Conservation (phyloP, 2,329 filamentous ascomycete genomes). For the Cercospora beticola region DNA sequence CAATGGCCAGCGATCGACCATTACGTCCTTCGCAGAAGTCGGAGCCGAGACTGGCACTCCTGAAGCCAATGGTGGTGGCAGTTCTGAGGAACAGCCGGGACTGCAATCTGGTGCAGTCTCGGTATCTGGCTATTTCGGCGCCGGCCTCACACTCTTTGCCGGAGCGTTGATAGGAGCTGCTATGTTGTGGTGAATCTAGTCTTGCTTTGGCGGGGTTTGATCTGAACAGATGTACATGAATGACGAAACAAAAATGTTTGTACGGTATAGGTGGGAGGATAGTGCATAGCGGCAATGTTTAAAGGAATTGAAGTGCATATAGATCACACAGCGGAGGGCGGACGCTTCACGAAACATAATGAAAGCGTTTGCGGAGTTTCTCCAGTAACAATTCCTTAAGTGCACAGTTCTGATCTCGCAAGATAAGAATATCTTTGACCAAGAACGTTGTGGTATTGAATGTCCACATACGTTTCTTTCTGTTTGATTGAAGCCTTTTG, state of each 20-base stretch:
- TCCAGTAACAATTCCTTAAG: neutral
- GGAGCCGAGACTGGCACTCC: slow-evolving; percentile 30
- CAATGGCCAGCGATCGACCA: slow-evolving; percentile 40
- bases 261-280: neutral
- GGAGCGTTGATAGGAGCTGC: slow-evolving; percentile 39
- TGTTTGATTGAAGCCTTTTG: neutral
- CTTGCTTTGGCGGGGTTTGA: neutral
- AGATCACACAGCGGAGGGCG: neutral
- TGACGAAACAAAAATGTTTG: neutral
- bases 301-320: neutral
- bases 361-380: neutral
- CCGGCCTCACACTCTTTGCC: slow-evolving; percentile 35
- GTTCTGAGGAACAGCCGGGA: slow-evolving; percentile 34
- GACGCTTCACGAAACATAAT: neutral
- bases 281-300: neutral
- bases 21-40: slow-evolving; percentile 48
- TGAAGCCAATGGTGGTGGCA: slow-evolving; percentile 10
- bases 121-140: slow-evolving; percentile 28
- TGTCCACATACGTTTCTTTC: neutral
- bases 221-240: slow-evolving; percentile 1
- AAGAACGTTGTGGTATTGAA: neutral
- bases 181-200: slow-evolving; percentile 20
- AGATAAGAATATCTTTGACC: neutral
- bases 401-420: neutral
- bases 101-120: slow-evolving; percentile 43